Evolutionary conservation across 2,329 filamentous ascomycete species (phyloP).

Genomic region (Fusarium tuaranense): DNA sequence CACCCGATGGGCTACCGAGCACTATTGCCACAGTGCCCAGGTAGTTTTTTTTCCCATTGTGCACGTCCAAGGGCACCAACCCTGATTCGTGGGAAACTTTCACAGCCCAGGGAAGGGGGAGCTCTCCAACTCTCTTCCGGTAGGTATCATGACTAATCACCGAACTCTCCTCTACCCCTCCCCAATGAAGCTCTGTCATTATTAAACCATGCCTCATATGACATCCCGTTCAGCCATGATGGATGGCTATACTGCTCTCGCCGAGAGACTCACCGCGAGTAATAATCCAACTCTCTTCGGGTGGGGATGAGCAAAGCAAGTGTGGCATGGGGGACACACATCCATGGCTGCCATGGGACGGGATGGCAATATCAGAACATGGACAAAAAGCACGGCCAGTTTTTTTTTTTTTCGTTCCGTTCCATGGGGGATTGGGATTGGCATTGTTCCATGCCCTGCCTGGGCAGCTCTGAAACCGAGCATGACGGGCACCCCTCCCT

Average conservation of each 20-base stretch:
- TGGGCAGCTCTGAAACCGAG: constrained; percentile 28
- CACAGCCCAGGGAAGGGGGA: neutral
- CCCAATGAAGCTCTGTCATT: constrained; percentile 7
- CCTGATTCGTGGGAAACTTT: constrained; percentile 34
- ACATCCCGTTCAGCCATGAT: neutral
- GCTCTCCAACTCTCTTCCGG: neutral
- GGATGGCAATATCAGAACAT: neutral
- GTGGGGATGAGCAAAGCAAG: constrained; percentile 1
- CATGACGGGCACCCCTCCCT: neutral
- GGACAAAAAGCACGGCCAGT: constrained; percentile 18
- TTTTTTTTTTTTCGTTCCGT: neutral
- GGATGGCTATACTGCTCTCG: constrained; percentile 1
- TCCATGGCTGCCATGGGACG: neutral
- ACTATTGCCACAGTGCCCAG: constrained; percentile 22
- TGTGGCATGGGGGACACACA: neutral
- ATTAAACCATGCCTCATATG: neutral
- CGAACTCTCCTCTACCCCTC: constrained; percentile 22
- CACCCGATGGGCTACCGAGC: neutral
- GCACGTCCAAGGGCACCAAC: constrained; percentile 44
- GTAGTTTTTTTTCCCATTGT: constrained; percentile 1
- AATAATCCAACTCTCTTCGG: neutral
- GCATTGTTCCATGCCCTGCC: constrained; percentile 14
- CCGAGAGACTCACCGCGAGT: constrained; percentile 16
- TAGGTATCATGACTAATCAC: constrained; percentile 21
- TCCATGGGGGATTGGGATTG: constrained; percentile 24